Evolutionary conservation across 2,329 filamentous ascomycete species (phyloP), one percentile per base, ranked within the genome.

Genomic region (Kalaharituber pfeilii): DNA sequence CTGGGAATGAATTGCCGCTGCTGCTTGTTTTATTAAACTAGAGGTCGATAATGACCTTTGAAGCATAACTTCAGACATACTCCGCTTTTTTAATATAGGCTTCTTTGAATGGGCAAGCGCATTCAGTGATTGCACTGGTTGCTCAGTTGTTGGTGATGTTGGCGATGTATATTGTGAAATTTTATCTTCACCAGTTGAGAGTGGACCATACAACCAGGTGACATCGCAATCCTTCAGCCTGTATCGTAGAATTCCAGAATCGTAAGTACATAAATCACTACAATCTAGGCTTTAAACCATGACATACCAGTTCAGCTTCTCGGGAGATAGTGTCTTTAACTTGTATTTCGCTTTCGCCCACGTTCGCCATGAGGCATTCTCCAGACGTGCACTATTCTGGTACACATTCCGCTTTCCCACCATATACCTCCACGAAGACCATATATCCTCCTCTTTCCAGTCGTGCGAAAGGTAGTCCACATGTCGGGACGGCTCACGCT

Each of bases 181-280:
- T 69, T 69, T 52, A 70, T 69, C 22, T 67, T 69, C 55, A 70
- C 82, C 81, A 1, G 82, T 82, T 67, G 94, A 89, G 50, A 95
- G 70, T 11, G 91, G 91, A 0, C 91, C 91, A 65, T 96, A 98
- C 1, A 98, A 74, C 91, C 89, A 98, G 47, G 89, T 95, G 28
- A 95, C 87, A 68, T 98, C 89, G 67, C 84, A 91, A 64, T 96
- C 91, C 67, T 96, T 98, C 57, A 95, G 74, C 88, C 87, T 94
- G 64, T 49, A 30, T 52, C 53, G 51, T n/a, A 30, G 9, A 22
- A 13, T 47, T 13, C 9, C 42, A 47, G 39, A 60, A 55, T 49
- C 49, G 29, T 53, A 22, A 20, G 42, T 45, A 2, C 26, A 29
- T n/a, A 28, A 47, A 18, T 24, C 42, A 47, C 24, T 47, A n/a